Conservation (phyloP, 805 yeast species). For the Cyberlindnera petersonii region DNA sequence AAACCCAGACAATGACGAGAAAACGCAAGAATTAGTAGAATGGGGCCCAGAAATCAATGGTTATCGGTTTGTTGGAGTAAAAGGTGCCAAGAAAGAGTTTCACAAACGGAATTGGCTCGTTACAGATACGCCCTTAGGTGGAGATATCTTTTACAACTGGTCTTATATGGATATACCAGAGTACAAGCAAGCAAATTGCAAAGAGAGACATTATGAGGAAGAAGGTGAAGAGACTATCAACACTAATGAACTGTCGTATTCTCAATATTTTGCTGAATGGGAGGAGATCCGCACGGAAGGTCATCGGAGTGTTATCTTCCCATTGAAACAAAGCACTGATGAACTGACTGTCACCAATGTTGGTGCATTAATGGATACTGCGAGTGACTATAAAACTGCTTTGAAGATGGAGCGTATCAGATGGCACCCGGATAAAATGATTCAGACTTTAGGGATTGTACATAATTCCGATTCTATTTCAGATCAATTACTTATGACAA, state of each 20-base stretch:
- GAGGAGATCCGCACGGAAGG: conserved; percentile 17
- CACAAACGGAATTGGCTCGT: conserved; percentile 11
- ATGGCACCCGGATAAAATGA: conserved; percentile 74
- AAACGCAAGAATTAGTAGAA: conserved; percentile 12
- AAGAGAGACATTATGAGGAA: neutral
- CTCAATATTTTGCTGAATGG: conserved; percentile 30
- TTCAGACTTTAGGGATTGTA: conserved; percentile 25
- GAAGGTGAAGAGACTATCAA: neutral
- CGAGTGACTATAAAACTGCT: conserved; percentile 14
- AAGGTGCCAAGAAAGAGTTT: conserved; percentile 7
- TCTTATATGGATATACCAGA: conserved; percentile 20
- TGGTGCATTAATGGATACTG: conserved; percentile 15
- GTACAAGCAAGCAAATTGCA: conserved; percentile 7
- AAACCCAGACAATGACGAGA: neutral
- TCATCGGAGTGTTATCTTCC: conserved; percentile 21
- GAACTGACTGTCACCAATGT: conserved; percentile 21
- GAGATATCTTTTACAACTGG: conserved; percentile 17
- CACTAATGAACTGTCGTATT: conserved; percentile 6
- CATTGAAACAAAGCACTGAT: conserved; percentile 32
- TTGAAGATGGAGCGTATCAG: conserved; percentile 49
- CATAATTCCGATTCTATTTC: conserved; percentile 5
- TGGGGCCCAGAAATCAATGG: conserved; percentile 30
- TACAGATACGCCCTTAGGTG: conserved; percentile 1
- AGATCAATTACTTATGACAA: conserved; percentile 16
- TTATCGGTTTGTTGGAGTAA: conserved; percentile 20